Base-by-base conservation (phyloP, 306 rosid genomes). In the Hylodesmum podocarpum region DNA sequence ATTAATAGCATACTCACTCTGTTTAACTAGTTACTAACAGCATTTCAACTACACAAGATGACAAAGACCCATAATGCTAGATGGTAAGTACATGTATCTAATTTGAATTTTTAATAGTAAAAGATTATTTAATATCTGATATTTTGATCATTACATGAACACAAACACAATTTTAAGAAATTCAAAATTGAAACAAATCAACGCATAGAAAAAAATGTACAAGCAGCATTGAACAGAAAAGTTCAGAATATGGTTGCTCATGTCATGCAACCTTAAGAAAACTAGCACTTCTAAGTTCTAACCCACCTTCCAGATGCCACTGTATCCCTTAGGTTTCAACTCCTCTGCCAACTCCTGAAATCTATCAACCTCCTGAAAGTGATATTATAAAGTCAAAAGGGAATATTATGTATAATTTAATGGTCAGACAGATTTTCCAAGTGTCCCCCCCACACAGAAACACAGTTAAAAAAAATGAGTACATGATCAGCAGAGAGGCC, bases 341-440 rank as follows among this genome's bases (percentile, higher is more conserved):
- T 86, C 90, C 78, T 95, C 96, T 72, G 76, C 90, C 51, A 92
- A 81, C 55, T 92, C 97, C 6, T 75, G 66, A 86, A 90, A 95
- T 87, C 78, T 89, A 85, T 95, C 99, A 78, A 95, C 96, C 87
- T 92, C 99, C 99, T 95, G 88, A 70, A 86, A 79, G 66, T 78
- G 16, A 47, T 61, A 44, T 49, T 47, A 85, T 61, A 69, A 83
- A 76, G 41, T 77, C 34, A 63, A 54, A 68, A 77, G 63, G 44
- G 36, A 44, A 54, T 57, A 41, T 10, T 51, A 29, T 64, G 31
- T 66, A 15, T 43, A 64, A 62, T 49, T 79, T 34, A 47, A 76
- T 27, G 49, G 15, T 53, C 63, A 76, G 67, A 28, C 31, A 79
- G 34, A 76, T 54, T 47, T 65, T 55, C 53, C 40, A 40, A 58